Conservation (phyloP, 2,329 filamentous ascomycete species). For the Emericellopsis atlantica region DNA sequence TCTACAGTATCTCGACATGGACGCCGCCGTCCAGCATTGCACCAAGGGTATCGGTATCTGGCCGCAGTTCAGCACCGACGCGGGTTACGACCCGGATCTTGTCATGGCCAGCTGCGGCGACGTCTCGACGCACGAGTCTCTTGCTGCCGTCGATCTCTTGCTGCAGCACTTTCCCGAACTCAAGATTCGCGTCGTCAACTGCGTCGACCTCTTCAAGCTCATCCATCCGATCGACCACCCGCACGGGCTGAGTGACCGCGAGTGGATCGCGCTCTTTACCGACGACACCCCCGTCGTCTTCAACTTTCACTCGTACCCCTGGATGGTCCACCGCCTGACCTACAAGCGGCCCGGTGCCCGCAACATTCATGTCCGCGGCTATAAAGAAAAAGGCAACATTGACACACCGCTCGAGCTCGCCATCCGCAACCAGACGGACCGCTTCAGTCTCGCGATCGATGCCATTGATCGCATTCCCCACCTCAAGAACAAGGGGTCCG, state of each 20-base stretch:
- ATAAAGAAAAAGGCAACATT: conserved; percentile 76
- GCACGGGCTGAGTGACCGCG: conserved; percentile 54
- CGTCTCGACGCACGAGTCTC: conserved; percentile 59
- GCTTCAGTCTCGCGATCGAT: conserved; percentile 65
- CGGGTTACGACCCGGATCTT: conserved; percentile 55
- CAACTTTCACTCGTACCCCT: conserved; percentile 78
- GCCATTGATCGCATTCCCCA: conserved; percentile 56
- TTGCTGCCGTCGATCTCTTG: conserved; percentile 63
- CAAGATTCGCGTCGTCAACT: conserved; percentile 69
- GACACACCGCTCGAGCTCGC: conserved; percentile 70
- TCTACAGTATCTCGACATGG: conserved; percentile 12
- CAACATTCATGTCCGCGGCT: conserved; percentile 64
- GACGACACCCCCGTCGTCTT: conserved; percentile 61
- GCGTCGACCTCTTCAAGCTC: conserved; percentile 70
- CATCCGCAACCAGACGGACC: conserved; percentile 65
- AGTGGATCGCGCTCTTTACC: conserved; percentile 62
- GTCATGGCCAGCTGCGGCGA: conserved; percentile 70
- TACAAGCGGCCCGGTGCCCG: conserved; percentile 59
- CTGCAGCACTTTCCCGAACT: conserved; percentile 59
- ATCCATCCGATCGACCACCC: conserved; percentile 59
- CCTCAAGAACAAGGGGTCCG: conserved; percentile 50
- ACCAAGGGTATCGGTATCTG: conserved; percentile 70
- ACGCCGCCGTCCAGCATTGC: conserved; percentile 62
- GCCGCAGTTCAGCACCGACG: conserved; percentile 63
- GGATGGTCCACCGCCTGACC: conserved; percentile 64